Evolutionary conservation across 805 yeast genomes (phyloP), one percentile per base, ranked within the genome.

Genomic region (Kodamaea hsintzibuensis): DNA sequence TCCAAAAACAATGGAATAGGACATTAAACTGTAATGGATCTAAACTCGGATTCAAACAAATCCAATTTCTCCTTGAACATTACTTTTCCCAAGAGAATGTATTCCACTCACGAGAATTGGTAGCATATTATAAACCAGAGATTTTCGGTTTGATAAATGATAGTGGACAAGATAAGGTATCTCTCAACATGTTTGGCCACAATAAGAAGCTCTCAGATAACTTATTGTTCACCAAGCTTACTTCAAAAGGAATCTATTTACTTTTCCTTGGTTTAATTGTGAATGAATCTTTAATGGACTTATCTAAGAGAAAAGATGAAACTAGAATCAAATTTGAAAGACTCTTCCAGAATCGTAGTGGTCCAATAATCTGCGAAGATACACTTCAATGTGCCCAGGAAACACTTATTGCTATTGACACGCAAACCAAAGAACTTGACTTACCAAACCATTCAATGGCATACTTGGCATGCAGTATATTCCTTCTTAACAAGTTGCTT

Each of bases 221-320:
- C 3, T 60, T 60, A 17, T 54, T 54, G n/a, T 55, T 58, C 47
- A 45, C 46, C 25, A 53, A 50, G n/a, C 57, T 69, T 33, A 57
- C 58, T 14, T 38, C 62, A 16, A 64, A 63, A 47, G 72, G 75
- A 2, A 53, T 69, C 0, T 72, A 62, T 50, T 50, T 73, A 42
- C 58, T 67, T 39, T 64, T 74, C 65, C 57, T 72, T 13, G 63
- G 66, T 1, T 47, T 74, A 14, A 60, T 73, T 1, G 60, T 72
- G 2, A 72, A 71, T 44, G 77, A 73, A 50, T 52, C 70, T 1
- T 57, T 71, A 16, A 67, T 64, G 10, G 42, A 55, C 12, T 53
- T 71, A 19, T 52, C 64, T 35, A 46, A 18, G 47, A 51, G 49
- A 9, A 30, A 47, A 18, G 51, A 51, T 13, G 59, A 59, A 17